These are phyloP conservation scores for Scenedesmus sp. DNA, from an alignment of 163 green algal genomes.

Conservation along the genomic window DNA sequence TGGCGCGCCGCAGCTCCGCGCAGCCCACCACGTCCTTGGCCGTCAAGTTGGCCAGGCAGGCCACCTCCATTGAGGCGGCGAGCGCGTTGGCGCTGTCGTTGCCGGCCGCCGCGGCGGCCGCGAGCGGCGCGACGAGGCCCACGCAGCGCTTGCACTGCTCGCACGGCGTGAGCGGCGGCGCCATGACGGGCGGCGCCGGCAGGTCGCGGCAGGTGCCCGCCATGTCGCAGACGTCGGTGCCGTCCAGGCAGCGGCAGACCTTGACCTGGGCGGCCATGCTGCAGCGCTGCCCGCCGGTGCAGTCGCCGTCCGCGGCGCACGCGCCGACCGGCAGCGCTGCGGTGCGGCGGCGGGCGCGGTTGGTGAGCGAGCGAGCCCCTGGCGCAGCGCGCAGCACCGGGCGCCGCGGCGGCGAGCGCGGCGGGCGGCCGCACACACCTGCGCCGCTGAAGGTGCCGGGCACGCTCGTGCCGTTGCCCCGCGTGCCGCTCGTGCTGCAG, in stretches of 20 bases:
- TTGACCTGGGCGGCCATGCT: too few relatives aligned
- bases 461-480: neutral
- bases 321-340: too few relatives aligned
- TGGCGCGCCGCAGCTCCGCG: neutral
- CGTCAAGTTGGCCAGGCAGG: conserved; percentile 13
- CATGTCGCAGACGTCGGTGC: conserved; percentile 25
- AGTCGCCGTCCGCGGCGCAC: too few relatives aligned
- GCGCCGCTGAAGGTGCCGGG: conserved; percentile 1
- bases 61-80: neutral
- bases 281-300: too few relatives aligned
- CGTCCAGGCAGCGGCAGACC: too few relatives aligned
- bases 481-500: conserved; percentile 3
- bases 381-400: neutral
- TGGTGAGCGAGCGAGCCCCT: too few relatives aligned
- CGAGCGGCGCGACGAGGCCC: neutral
- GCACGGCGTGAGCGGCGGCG: neutral
- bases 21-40: conserved; percentile 8
- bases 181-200: neutral
- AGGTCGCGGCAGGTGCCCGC: conserved; percentile 2
- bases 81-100: neutral
- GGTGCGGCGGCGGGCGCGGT: too few relatives aligned
- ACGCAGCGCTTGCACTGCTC: conserved; percentile 16
- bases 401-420: neutral
- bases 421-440: neutral
- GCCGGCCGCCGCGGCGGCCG: neutral